Conservation (phyloP, 768 basidiomycete species). For the Boletus rubroflammeus region DNA sequence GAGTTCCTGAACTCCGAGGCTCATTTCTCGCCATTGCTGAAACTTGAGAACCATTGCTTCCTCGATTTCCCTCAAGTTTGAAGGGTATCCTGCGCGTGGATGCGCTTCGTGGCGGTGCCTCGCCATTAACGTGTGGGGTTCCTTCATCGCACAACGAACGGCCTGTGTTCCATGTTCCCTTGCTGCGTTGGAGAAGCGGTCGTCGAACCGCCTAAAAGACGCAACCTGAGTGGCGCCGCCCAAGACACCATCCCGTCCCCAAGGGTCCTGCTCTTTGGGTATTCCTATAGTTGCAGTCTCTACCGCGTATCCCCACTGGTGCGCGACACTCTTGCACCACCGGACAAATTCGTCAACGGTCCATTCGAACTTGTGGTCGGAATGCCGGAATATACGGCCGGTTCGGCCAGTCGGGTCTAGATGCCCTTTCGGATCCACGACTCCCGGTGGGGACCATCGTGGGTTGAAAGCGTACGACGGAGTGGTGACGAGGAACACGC, state of each 20-base stretch:
- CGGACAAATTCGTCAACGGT: constrained; percentile 65
- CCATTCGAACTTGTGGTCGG: constrained; percentile 91
- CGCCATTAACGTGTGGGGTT: constrained; percentile 46
- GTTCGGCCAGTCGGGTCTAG: constrained; percentile 77
- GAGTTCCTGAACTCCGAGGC: constrained; percentile 42
- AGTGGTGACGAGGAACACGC: constrained; percentile 73
- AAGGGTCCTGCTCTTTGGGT: constrained; percentile 58
- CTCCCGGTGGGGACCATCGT: constrained; percentile 60
- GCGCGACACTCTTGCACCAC: constrained; percentile 57
- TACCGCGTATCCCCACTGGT: constrained; percentile 71
- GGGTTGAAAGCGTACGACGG: constrained; percentile 83
- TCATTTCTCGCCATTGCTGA: constrained; percentile 47
- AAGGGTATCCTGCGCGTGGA: constrained; percentile 41
- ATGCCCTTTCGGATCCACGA: constrained; percentile 45
- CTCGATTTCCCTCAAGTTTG: constrained; percentile 45
- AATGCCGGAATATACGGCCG: constrained; percentile 69
- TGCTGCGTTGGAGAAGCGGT: constrained; percentile 27
- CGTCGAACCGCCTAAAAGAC: constrained; percentile 51
- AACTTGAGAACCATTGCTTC: constrained; percentile 49
- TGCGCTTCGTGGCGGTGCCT: constrained; percentile 52
- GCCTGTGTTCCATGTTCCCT: constrained; percentile 22
- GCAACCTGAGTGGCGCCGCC: constrained; percentile 70
- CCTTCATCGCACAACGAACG: constrained; percentile 7
- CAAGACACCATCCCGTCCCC: constrained; percentile 62
- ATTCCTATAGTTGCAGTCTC: constrained; percentile 57